Base-by-base conservation (phyloP, 352 stramenopile genomes). In the Peronospora farinosa region DNA sequence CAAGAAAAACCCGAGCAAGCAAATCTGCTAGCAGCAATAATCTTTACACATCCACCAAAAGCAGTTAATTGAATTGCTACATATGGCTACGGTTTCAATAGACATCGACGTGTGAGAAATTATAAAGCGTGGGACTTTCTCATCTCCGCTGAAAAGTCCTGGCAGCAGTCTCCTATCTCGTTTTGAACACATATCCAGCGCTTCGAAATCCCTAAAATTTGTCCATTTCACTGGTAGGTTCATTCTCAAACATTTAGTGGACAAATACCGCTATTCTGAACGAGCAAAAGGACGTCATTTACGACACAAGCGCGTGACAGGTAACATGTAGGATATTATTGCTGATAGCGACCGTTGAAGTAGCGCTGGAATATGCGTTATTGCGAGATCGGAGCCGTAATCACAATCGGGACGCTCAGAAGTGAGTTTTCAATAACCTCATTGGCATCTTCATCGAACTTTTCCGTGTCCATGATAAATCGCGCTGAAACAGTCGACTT, bases 1-100 rank as follows among this genome's bases (percentile, higher is more conserved):
- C 80, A 69, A 38, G 88, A 59, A 25, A 92, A 67, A 30, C 67
- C 74, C 45, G 84, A 87, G 1, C 74, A 92, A 12, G 80, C 75
- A 45, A 74, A 89, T 0, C 69, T 72, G 37, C 67, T 84, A 7
- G 78, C 69, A 15, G 72, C 72, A 47, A 92, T 79, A 19, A 67
- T 68, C 21, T 77, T 57, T 15, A 88, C 62, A 7, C 28, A 47
- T 8, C 67, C 72, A 16, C 61, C 56, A 27, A 44, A 51, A 11
- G 17, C 45, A 2, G 23, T 4, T 27, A 4, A 2, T 27, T 27
- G 23, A 27, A 27, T 27, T 27, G n/a, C n/a, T n/a, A n/a, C n/a
- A n/a, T n/a, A n/a, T n/a, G n/a, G n/a, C n/a, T n/a, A n/a, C n/a
- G n/a, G n/a, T n/a, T n/a, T 21, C 19, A 21, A 21, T 21, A 21